Conservation (phyloP, 176 grass and related monocot genomes). For the Triticum timopheevii region DNA sequence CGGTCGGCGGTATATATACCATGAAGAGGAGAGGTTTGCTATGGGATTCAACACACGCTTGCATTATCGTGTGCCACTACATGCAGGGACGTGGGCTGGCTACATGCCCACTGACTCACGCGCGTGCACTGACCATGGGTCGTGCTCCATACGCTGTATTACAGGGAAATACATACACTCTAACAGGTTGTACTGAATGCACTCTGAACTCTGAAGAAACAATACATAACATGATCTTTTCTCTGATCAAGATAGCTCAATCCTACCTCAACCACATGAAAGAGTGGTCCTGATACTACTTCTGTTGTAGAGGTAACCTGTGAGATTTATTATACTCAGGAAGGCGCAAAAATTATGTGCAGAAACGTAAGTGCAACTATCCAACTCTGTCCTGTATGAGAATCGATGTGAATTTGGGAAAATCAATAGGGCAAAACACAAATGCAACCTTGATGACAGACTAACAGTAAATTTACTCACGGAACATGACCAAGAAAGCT, state of each 20-base stretch:
- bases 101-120: too few relatives aligned
- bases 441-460: constrained; percentile 1
- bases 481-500: constrained; percentile 10
- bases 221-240: not conserved
- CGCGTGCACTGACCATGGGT: too few relatives aligned
- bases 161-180: too few relatives aligned
- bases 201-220: not conserved
- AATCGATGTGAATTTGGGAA: not conserved
- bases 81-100: too few relatives aligned
- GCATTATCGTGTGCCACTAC: too few relatives aligned
- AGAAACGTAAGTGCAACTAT: not conserved
- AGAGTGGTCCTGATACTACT: not conserved
- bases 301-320: not conserved
- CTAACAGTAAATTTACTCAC: constrained; percentile 22
- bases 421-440: not conserved
- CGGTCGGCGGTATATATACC: too few relatives aligned
- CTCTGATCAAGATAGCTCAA: not conserved
- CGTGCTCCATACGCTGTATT: too few relatives aligned
- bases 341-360: too few relatives aligned
- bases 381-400: not conserved
- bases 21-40: too few relatives aligned
- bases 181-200: not conserved
- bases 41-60: too few relatives aligned
- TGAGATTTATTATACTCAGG: not conserved
- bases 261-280: not conserved